A percentile compares a stretch with the other conserved stretches of the same genome.
Evolutionary conservation across 1,139 yeast species (phyloP).

Genomic region (Yamadazyma triangularis): DNA sequence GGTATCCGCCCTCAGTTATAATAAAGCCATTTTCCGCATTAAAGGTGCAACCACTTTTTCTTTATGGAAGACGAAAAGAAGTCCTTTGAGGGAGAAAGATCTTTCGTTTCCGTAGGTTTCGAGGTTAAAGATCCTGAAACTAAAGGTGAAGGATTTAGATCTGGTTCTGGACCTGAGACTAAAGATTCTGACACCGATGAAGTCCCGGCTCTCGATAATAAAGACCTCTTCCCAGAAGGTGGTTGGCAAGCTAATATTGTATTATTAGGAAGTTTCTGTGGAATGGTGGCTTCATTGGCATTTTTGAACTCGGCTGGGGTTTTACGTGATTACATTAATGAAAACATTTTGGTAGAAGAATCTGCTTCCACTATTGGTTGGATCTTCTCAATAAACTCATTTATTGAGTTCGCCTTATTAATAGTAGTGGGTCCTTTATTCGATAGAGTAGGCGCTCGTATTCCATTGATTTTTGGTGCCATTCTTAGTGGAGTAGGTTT

Average conservation of each 20-base stretch:
- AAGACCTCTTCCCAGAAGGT: slow-evolving; percentile 55
- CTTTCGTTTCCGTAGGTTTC: too few relatives aligned
- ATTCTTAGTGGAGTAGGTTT: slow-evolving; percentile 43
- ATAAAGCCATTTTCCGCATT: too few relatives aligned
- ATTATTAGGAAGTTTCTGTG: slow-evolving; percentile 58
- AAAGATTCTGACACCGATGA: too few relatives aligned
- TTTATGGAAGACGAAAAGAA: too few relatives aligned
- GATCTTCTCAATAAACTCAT: slow-evolving; percentile 30
- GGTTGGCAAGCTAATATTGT: slow-evolving; percentile 54
- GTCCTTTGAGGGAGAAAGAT: too few relatives aligned
- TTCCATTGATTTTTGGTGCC: slow-evolving; percentile 46
- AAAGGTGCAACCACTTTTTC: too few relatives aligned
- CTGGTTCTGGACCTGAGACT: too few relatives aligned
- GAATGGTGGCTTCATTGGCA: slow-evolving; percentile 58
- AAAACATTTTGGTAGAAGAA: slow-evolving; percentile 14
- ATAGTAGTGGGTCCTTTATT: slow-evolving; percentile 55
- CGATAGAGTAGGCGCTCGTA: slow-evolving; percentile 51
- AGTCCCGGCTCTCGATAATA: slow-evolving; percentile 12
- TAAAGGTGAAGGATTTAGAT: too few relatives aligned
- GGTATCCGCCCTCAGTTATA: too few relatives aligned
- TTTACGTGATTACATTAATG: slow-evolving; percentile 19
- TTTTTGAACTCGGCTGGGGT: slow-evolving; percentile 45
- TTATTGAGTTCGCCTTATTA: slow-evolving; percentile 38
- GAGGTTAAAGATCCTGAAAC: too few relatives aligned
- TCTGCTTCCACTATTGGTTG: slow-evolving; percentile 24